Evolutionary conservation across 176 grass and related monocot genomes (phyloP), one percentile per base, ranked within the genome.

Genomic region (Zizania latifolia): DNA sequence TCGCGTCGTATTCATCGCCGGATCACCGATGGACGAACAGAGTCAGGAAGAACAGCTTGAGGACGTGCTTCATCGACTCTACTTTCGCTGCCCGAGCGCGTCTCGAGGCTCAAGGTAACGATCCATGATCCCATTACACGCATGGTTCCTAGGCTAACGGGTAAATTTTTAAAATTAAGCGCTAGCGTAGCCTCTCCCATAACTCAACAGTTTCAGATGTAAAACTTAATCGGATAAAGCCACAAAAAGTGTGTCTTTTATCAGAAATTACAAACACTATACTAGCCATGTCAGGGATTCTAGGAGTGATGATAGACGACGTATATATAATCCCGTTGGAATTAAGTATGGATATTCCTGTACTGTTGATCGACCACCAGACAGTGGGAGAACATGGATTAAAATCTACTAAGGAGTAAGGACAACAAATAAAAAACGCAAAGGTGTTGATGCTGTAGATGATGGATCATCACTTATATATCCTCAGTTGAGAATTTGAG

Each of bases 381-480:
- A 27, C 72, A 82, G 50, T 37, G 7, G 51, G 33, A 34, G 76
- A 85, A 83, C 54, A 36, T 36, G 34, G n/a, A n/a, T n/a, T n/a
- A n/a, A n/a, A n/a, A n/a, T n/a, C n/a, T n/a, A n/a, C 27, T 2
- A 83, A 88, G 73, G 75, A 65, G 6, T n/a, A n/a, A n/a, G n/a
- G n/a, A n/a, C n/a, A n/a, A n/a, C n/a, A n/a, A 83, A 78, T 60
- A 69, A 36, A 50, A 83, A 74, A 39, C 72, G 69, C 48, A 90
- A 48, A 76, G 72, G 69, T 39, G 70, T 71, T 57, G 86, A 78
- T 43, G 61, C 65, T 33, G 75, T 82, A 56, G 88, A 87, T 55
- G 90, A 83, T 38, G 79, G 75, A 50, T 85, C 85, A 86, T 93
- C 85, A 78, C 72, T 84, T 21, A 89, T 87, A 26, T 59, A 62